A percentile compares a stretch with the other conserved stretches of the same genome.
These are phyloP conservation scores for Pachyrhizus erosus DNA, from an alignment of 306 rosid genomes.

Conservation along the genomic window DNA sequence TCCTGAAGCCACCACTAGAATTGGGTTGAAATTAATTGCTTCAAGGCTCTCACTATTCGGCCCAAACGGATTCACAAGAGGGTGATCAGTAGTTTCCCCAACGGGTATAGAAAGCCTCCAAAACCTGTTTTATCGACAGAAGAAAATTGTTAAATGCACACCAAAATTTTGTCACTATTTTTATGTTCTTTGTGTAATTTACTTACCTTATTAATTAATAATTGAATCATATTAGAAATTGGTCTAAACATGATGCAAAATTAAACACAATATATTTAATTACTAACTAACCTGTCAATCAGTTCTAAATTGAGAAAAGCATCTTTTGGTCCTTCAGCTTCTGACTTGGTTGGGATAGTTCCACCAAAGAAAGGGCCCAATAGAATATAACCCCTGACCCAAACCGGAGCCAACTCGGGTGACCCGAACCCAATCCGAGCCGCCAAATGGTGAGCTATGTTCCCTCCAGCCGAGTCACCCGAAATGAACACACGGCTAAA, in stretches of 20 bases:
- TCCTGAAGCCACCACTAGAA: conserved; percentile 67
- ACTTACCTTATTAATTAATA: background rate
- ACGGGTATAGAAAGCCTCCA: conserved; percentile 85
- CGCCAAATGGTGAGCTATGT: conserved; percentile 73
- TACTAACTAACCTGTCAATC: conserved; percentile 66
- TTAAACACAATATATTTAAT: background rate
- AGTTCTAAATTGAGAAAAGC: conserved; percentile 86
- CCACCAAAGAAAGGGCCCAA: conserved; percentile 91
- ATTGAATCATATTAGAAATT: background rate
- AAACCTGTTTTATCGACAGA: conserved; percentile 49
- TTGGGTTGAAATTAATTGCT: conserved; percentile 61
- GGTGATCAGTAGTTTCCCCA: conserved; percentile 72
- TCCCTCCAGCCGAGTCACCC: conserved; percentile 94
- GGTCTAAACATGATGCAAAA: background rate
- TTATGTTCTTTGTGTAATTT: background rate
- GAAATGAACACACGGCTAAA: conserved; percentile 65
- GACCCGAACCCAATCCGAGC: conserved; percentile 60
- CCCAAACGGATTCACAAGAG: conserved; percentile 83
- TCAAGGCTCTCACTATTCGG: conserved; percentile 61
- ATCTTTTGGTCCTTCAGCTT: conserved; percentile 77
- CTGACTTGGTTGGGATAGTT: conserved; percentile 51
- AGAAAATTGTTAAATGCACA: background rate
- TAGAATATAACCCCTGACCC: conserved; percentile 71
- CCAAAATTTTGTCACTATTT: background rate
- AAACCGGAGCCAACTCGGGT: conserved; percentile 56